phyloP scores from a whole-genome alignment of 768 basidiomycete species.

The Chalciporus pseudorubinellus region DNA sequence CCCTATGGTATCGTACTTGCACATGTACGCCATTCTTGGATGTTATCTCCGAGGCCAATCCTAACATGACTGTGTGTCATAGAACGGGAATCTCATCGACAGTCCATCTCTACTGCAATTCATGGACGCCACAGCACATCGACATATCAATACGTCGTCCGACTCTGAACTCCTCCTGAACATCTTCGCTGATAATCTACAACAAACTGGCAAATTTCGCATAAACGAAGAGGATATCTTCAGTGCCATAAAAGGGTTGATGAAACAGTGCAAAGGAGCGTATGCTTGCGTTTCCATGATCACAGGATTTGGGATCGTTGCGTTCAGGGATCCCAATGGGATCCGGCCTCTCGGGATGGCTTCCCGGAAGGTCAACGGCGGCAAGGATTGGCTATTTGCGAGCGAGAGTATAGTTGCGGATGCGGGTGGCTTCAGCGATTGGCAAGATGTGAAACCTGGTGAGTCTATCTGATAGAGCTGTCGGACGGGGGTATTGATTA shows the following conservation, averaged over 20 bases:
- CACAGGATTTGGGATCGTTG: constrained; percentile 97
- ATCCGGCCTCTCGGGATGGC: constrained; percentile 93
- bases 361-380: constrained; percentile 53
- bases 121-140: constrained; percentile 94
- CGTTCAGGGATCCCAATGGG: constrained; percentile 96
- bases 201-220: constrained; percentile 97
- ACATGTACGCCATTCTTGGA: constrained; percentile 59
- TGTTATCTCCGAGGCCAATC: not conserved
- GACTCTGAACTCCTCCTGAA: constrained; percentile 98
- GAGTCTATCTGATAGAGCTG: constrained; percentile 14
- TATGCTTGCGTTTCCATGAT: constrained; percentile 99
- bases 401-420: constrained; percentile 97
- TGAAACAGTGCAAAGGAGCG: constrained; percentile 85
- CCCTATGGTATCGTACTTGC: constrained; percentile 98
- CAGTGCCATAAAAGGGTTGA: constrained; percentile 86
- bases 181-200: constrained; percentile 95
- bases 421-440: constrained; percentile 85
- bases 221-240: constrained; percentile 99
- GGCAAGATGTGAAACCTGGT: constrained; percentile 94
- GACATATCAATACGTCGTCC: constrained; percentile 98
- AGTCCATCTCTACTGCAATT: constrained; percentile 81
- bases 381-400: constrained; percentile 85
- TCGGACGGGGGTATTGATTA: constrained; percentile 2
- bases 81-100: constrained; percentile 99
- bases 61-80: constrained; percentile 8